Evolutionary conservation across 805 yeast species (phyloP).

Genomic region (Yarrowia alimentaria): DNA sequence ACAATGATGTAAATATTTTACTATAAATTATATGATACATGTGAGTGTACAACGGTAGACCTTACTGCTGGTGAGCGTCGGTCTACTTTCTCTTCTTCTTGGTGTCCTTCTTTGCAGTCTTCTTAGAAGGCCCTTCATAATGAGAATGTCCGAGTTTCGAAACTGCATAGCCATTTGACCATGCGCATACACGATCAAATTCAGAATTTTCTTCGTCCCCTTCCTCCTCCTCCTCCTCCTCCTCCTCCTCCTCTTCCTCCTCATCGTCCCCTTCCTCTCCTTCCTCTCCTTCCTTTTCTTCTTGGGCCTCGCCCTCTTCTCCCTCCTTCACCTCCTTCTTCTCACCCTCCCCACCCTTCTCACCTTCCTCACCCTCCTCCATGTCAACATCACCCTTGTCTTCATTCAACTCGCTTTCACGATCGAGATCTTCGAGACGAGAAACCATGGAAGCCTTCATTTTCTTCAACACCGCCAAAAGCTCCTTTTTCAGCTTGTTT

Average conservation of each 20-base stretch:
- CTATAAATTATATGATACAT: constrained; percentile 26
- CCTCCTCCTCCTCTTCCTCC: not conserved
- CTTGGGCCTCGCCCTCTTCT: not conserved
- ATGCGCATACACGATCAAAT: constrained; percentile 32
- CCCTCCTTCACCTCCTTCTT: constrained; percentile 26
- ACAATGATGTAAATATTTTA: too few relatives aligned
- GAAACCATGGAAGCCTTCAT: constrained; percentile 56
- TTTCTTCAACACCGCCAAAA: constrained; percentile 52
- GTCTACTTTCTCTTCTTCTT: constrained; percentile 10
- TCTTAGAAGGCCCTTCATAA: constrained; percentile 34
- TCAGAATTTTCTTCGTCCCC: constrained; percentile 11
- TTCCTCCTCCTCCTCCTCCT: constrained; percentile 25
- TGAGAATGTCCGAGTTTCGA: constrained; percentile 34
- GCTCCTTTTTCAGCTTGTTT: constrained; percentile 59
- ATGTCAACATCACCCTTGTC: constrained; percentile 39
- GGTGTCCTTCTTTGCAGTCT: constrained; percentile 1
- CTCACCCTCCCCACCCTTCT: constrained; percentile 26
- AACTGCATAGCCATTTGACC: constrained; percentile 34
- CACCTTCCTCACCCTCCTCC: constrained; percentile 16
- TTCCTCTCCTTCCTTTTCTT: constrained; percentile 1
- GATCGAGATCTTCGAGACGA: constrained; percentile 40
- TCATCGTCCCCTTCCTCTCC: constrained; percentile 22
- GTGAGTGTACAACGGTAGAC: not conserved
- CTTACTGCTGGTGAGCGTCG: too few relatives aligned
- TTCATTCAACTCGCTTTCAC: constrained; percentile 40